Percentiles rank a stretch among this genome's conserved stretches.
Evolutionary conservation across 345 rosid species (phyloP).

Genomic region (Raphanus raphanistrum): DNA sequence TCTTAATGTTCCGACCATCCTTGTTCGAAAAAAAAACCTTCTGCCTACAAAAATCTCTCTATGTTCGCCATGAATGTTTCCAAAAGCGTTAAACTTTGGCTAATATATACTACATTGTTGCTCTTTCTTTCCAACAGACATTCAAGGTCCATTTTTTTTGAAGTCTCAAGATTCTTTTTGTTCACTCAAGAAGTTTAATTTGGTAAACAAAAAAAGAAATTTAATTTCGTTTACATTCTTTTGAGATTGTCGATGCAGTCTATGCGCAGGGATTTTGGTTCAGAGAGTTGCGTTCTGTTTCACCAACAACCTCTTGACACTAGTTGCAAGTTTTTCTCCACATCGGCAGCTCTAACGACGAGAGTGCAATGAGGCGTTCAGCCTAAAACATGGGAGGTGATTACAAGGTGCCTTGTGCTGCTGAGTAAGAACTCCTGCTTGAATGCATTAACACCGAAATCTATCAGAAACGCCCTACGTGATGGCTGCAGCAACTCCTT

Average conservation of each 20-base stretch:
- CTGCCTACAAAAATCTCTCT: background rate
- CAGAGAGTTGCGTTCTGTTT: too few relatives aligned
- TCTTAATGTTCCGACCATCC: background rate
- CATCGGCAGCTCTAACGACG: too few relatives aligned
- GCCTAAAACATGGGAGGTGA: too few relatives aligned
- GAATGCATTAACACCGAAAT: too few relatives aligned
- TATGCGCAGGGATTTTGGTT: slow-evolving; percentile 18
- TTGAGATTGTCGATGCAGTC: slow-evolving; percentile 37
- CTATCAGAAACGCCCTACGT: too few relatives aligned
- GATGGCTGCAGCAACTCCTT: slow-evolving; percentile 7
- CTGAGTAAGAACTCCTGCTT: too few relatives aligned
- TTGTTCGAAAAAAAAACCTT: background rate
- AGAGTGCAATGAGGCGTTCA: too few relatives aligned
- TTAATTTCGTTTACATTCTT: background rate
- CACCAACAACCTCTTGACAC: too few relatives aligned
- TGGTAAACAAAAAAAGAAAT: background rate
- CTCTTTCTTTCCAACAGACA: slow-evolving; percentile 1
- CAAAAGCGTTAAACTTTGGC: background rate
- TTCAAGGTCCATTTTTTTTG: slow-evolving; percentile 12
- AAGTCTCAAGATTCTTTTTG: background rate
- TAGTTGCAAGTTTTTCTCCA: too few relatives aligned
- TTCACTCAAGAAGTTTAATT: background rate
- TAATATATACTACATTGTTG: slow-evolving; percentile 14
- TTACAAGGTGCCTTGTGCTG: too few relatives aligned
- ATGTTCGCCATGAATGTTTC: background rate